Evolutionary conservation across 192 early-diverging fungal genomes (phyloP), one percentile per base, ranked within the genome.

Genomic region (Chytriomyces hyalinus): DNA sequence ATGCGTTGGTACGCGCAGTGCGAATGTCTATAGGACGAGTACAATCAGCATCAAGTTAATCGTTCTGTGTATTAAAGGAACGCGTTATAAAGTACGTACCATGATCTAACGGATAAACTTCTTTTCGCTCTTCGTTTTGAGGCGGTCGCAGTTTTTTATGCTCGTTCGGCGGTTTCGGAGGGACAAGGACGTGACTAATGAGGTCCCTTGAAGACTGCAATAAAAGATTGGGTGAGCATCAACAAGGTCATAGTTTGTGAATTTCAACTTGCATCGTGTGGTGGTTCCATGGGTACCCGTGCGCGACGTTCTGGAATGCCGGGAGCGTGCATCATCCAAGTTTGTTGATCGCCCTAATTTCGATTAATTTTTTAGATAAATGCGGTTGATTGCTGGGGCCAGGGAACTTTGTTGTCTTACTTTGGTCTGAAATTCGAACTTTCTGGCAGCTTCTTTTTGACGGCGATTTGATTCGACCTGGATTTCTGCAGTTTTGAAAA

Each of bases 21-120:
- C 36, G 36, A 36, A 36, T 36, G 36, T 57, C 53, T n/a, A 5
- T 3, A 57, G 1, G 15, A 57, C 53, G 20, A 57, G 20, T n/a
- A 20, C 53, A 57, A 13, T 57, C 53, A 57, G 15, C 20, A 20
- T 3, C 53, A 57, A 57, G 13, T 13, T 4, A 57, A 1, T 57
- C 15, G 43, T n/a, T 67, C 8, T 47, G 24, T 47, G 7, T 71
- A 24, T 71, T 71, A 57, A 71, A 9, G 8, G 17, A 9, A 50
- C 20, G 69, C 8, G 69, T 57, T 60, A 51, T 71, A 9, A 60
- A 59, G 48, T 15, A 9, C 8, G 17, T 68, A 68, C 67, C 67
- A 68, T 68, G 67, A 47, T 68, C 48, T 13, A 71, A 71, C 15
- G 69, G 69, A 71, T 49, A 71, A 15, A 71, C 69, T 15, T 71